Percentiles rank a stretch among this genome's conserved stretches.
These are phyloP conservation scores for Sporothrix humicola DNA, from an alignment of 2,329 filamentous ascomycete genomes.

Conservation along the genomic window DNA sequence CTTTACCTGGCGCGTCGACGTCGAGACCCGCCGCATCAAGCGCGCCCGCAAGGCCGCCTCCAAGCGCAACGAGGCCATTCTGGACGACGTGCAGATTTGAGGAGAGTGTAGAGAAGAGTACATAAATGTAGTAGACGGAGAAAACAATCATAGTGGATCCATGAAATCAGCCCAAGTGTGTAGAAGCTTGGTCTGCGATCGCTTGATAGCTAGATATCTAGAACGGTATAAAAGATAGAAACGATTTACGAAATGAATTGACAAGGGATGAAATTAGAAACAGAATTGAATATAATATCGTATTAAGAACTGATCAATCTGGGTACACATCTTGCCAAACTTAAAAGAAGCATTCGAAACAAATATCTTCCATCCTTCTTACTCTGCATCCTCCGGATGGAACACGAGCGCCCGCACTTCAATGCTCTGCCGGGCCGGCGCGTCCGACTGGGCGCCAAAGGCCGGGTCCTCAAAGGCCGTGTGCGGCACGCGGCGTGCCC, in stretches of 20 bases:
- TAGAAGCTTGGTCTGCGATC: too few species aligned
- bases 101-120: neutral
- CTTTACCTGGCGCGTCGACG: conserved; percentile 52
- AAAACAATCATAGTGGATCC: too few species aligned
- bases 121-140: too few species aligned
- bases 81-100: conserved; percentile 49
- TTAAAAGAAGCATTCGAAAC: too few species aligned
- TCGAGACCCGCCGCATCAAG: conserved; percentile 53
- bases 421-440: conserved; percentile 57
- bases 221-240: too few species aligned
- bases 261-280: too few species aligned
- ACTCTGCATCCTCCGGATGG: conserved; percentile 27
- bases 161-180: too few species aligned
- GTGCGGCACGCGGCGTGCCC: conserved; percentile 60
- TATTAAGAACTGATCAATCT: too few species aligned
- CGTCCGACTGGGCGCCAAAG: conserved; percentile 40
- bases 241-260: too few species aligned
- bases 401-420: conserved; percentile 61
- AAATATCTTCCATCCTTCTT: neutral
- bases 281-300: too few species aligned
- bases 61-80: conserved; percentile 49
- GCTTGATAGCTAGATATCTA: too few species aligned
- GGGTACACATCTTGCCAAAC: too few species aligned
- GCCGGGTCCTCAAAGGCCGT: conserved; percentile 58
- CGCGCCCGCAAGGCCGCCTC: conserved; percentile 50